Conservation (phyloP, 2,329 filamentous ascomycete genomes). For the Colletotrichum gloeosporioides region DNA sequence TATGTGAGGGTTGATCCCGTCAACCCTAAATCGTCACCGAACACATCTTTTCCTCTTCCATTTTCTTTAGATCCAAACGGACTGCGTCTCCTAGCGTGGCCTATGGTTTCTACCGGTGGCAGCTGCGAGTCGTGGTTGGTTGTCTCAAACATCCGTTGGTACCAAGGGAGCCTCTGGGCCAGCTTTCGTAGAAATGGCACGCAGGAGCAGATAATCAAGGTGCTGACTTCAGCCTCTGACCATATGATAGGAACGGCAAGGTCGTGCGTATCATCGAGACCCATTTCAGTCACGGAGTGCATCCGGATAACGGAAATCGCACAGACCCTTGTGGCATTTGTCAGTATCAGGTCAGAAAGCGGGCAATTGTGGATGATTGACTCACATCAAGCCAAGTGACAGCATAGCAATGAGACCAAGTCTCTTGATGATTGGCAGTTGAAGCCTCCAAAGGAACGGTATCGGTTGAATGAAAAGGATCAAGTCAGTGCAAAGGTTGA, state of each 20-base stretch:
- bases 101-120: neutral
- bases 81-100: neutral
- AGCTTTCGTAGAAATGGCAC: conserved; percentile 34
- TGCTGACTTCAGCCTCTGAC: conserved; percentile 32
- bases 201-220: conserved; percentile 34
- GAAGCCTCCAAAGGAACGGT: conserved; percentile 36
- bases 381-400: conserved; percentile 28
- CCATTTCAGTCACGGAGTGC: conserved; percentile 25
- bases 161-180: conserved; percentile 28
- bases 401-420: conserved; percentile 29
- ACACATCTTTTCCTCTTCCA: neutral
- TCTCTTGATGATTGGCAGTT: conserved; percentile 32
- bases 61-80: neutral
- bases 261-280: conserved; percentile 26
- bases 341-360: neutral
- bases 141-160: conserved; percentile 29
- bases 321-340: conserved; percentile 18
- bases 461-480: conserved; percentile 42
- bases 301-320: conserved; percentile 30
- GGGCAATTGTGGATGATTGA: neutral
- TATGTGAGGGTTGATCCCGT: neutral
- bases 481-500: conserved; percentile 40
- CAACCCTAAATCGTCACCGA: neutral
- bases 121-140: conserved; percentile 5
- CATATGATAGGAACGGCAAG: conserved; percentile 31